Evolutionary conservation across 495 filamentous ascomycete genomes (phyloP).

Genomic region (Podospora australis): DNA sequence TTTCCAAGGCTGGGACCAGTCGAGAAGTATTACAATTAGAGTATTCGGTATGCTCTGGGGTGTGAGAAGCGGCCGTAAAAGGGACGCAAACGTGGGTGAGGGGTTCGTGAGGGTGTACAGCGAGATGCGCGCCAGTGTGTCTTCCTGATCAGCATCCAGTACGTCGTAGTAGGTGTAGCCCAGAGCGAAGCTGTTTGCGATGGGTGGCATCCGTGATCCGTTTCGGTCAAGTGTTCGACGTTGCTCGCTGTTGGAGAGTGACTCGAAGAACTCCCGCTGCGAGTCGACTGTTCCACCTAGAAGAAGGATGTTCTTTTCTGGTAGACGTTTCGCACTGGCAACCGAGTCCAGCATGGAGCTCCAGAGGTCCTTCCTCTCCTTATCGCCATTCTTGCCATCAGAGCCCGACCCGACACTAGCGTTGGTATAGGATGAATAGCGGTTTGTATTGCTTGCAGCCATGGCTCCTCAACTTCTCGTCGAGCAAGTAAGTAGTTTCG

Average conservation of each 20-base stretch:
- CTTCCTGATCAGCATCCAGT: constrained; percentile 90
- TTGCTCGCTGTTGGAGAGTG: constrained; percentile 59
- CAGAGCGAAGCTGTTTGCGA: constrained; percentile 88
- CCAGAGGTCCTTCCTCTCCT: constrained; percentile 87
- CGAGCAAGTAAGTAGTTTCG: neutral
- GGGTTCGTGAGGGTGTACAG: constrained; percentile 83
- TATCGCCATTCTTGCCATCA: constrained; percentile 55
- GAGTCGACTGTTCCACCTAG: constrained; percentile 84
- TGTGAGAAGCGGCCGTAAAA: constrained; percentile 80
- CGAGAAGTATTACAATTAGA: constrained; percentile 77
- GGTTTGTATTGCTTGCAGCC: constrained; percentile 52
- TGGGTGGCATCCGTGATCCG: constrained; percentile 62
- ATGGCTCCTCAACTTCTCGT: constrained; percentile 24
- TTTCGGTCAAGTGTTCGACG: constrained; percentile 51
- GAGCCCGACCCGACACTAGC: constrained; percentile 37
- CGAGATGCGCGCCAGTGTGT: constrained; percentile 86
- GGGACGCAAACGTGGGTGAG: constrained; percentile 71
- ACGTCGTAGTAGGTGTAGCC: constrained; percentile 97
- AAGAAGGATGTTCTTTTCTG: constrained; percentile 86
- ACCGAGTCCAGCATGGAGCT: constrained; percentile 86
- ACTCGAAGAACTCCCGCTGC: constrained; percentile 85
- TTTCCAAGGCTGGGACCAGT: constrained; percentile 89
- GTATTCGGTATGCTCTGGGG: constrained; percentile 81
- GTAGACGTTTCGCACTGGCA: constrained; percentile 81
- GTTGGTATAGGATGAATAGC: constrained; percentile 47